A percentile compares a stretch with the other conserved stretches of the same genome.
Evolutionary conservation across 2,329 filamentous ascomycete species (phyloP).

Genomic region (Diplodia corticola): DNA sequence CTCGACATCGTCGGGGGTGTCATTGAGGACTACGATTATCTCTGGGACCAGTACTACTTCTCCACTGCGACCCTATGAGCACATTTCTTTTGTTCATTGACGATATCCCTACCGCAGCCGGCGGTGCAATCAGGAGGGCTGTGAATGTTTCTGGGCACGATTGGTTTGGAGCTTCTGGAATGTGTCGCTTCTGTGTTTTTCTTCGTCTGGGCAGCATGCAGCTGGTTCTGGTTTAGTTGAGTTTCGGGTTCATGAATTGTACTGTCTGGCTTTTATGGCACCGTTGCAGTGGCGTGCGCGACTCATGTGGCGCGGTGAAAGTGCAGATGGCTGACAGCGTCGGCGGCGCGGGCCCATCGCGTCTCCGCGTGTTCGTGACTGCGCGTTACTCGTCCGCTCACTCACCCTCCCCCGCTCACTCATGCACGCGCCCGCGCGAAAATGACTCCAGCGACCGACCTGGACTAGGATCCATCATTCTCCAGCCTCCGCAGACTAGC

Average conservation of each 20-base stretch:
- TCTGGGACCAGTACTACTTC: constrained; percentile 99
- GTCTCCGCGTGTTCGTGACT: constrained; percentile 4
- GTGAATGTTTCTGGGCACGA: not conserved
- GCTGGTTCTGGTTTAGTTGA: not conserved
- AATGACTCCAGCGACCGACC: not conserved
- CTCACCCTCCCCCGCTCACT: not conserved
- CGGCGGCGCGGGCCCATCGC: not conserved
- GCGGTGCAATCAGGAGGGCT: not conserved
- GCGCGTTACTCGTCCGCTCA: not conserved
- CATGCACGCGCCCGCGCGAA: not conserved
- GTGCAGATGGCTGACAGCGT: not conserved
- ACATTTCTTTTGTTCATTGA: not conserved
- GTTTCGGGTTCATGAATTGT: not conserved
- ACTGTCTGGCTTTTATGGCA: not conserved
- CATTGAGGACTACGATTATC: constrained; percentile 92
- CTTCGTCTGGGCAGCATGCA: not conserved
- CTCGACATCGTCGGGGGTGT: constrained; percentile 81
- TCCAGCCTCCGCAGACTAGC: not conserved
- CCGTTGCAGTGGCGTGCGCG: not conserved
- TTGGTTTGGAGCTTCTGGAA: not conserved
- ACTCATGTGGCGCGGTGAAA: not conserved
- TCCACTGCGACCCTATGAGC: constrained; percentile 59
- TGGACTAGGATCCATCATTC: not conserved
- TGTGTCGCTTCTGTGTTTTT: not conserved
- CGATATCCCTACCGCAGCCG: constrained; percentile 18